Conservation (phyloP, 805 yeast genomes). For the Starmerella khaoyaiensis region DNA sequence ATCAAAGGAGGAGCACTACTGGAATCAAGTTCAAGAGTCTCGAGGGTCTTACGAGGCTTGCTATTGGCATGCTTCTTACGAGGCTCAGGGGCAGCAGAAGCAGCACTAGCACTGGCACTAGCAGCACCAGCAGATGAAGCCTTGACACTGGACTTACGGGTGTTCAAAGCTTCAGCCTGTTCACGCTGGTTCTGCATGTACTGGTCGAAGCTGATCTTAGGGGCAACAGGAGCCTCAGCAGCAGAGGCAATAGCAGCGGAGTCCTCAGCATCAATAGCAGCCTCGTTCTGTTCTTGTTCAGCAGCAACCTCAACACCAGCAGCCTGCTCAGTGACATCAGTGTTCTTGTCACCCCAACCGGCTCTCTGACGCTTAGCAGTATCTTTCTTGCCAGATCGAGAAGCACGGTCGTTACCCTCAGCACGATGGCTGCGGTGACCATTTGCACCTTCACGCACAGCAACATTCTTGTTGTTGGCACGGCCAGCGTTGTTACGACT, state of each 20-base stretch:
- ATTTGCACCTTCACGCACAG: constrained; percentile 38
- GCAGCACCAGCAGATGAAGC: constrained; percentile 14
- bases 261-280: constrained; percentile 32
- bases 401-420: constrained; percentile 65
- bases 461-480: constrained; percentile 38
- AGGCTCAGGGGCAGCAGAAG: constrained; percentile 44
- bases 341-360: constrained; percentile 78
- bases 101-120: constrained; percentile 37
- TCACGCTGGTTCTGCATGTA: constrained; percentile 48
- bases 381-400: constrained; percentile 73
- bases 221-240: constrained; percentile 34
- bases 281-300: constrained; percentile 30
- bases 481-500: constrained; percentile 50
- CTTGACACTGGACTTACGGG: constrained; percentile 39
- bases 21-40: constrained; percentile 35
- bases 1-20: constrained; percentile 27
- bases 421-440: constrained; percentile 41
- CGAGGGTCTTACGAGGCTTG: constrained; percentile 72
- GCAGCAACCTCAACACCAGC: constrained; percentile 35
- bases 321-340: constrained; percentile 51
- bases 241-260: constrained; percentile 33
- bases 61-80: constrained; percentile 54
- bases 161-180: constrained; percentile 22
- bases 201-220: constrained; percentile 55
- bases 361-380: constrained; percentile 69